Percentiles rank a stretch among this genome's conserved stretches.
Conservation (phyloP, 768 basidiomycete genomes). For the Leccinum imitatum region DNA sequence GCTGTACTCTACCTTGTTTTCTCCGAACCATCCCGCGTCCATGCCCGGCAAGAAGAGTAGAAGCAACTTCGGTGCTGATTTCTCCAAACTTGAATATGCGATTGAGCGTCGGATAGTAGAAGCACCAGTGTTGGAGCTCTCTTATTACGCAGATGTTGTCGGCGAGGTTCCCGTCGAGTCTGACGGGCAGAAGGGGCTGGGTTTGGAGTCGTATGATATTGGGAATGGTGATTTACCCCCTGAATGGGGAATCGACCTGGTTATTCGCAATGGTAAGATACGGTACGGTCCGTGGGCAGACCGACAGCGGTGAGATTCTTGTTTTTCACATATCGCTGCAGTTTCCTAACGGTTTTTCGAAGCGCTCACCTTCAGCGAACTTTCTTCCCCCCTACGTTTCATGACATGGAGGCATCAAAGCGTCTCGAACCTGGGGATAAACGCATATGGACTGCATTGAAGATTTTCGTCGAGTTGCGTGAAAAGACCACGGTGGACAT, state of each 20-base stretch:
- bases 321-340: neutral
- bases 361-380: slow-evolving; percentile 74
- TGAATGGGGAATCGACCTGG: slow-evolving; percentile 91
- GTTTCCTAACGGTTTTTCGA: slow-evolving; percentile 5
- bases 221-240: slow-evolving; percentile 88
- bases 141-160: slow-evolving; percentile 84
- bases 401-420: slow-evolving; percentile 54
- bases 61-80: slow-evolving; percentile 56
- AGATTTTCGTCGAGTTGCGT: slow-evolving; percentile 77
- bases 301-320: slow-evolving; percentile 66
- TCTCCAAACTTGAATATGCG: slow-evolving; percentile 74
- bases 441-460: slow-evolving; percentile 80
- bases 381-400: slow-evolving; percentile 84
- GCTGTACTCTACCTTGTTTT: slow-evolving; percentile 40
- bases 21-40: slow-evolving; percentile 8
- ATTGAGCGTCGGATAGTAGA: slow-evolving; percentile 83
- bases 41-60: slow-evolving; percentile 32
- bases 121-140: slow-evolving; percentile 70
- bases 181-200: slow-evolving; percentile 30
- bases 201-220: slow-evolving; percentile 57
- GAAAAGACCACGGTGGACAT: slow-evolving; percentile 75
- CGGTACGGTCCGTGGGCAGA: slow-evolving; percentile 98
- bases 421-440: slow-evolving; percentile 72
- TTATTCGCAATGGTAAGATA: slow-evolving; percentile 70
- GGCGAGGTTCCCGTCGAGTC: slow-evolving; percentile 62